phyloP scores from a whole-genome alignment of 2,329 filamentous ascomycete species.

The Verticillium nonalfalfae region DNA sequence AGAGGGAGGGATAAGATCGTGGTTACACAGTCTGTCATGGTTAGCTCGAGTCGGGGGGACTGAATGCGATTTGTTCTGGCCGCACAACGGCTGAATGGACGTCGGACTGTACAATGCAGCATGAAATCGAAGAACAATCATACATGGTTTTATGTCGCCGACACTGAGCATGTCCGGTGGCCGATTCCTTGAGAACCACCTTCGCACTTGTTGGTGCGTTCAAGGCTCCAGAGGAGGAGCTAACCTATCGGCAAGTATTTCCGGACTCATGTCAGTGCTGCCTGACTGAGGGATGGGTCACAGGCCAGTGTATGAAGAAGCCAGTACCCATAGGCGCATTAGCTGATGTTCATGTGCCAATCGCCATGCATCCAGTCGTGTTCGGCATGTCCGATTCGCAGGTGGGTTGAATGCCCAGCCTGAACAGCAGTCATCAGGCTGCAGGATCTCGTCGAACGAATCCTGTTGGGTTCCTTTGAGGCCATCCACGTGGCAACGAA shows the following conservation, averaged over 20 bases:
- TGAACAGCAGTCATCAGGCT: too few species aligned
- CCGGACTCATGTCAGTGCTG: neutral
- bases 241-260: too few species aligned
- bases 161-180: too few species aligned
- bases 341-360: neutral
- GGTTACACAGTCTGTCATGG: slow-evolving; percentile 5
- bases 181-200: too few species aligned
- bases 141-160: too few species aligned
- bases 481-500: neutral
- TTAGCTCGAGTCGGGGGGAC: neutral
- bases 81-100: neutral
- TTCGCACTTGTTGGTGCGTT: too few species aligned
- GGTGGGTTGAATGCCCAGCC: neutral
- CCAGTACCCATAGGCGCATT: neutral
- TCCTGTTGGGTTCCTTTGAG: neutral
- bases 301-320: neutral
- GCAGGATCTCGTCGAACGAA: too few species aligned
- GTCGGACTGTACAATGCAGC: too few species aligned
- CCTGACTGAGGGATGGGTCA: neutral
- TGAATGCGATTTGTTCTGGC: neutral
- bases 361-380: neutral
- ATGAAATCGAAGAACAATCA: too few species aligned
- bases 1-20: neutral
- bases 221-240: too few species aligned
- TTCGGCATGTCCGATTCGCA: neutral